These are phyloP conservation scores for Talaromyces sp. DNA, from an alignment of 2,329 filamentous ascomycete genomes.

Conservation along the genomic window DNA sequence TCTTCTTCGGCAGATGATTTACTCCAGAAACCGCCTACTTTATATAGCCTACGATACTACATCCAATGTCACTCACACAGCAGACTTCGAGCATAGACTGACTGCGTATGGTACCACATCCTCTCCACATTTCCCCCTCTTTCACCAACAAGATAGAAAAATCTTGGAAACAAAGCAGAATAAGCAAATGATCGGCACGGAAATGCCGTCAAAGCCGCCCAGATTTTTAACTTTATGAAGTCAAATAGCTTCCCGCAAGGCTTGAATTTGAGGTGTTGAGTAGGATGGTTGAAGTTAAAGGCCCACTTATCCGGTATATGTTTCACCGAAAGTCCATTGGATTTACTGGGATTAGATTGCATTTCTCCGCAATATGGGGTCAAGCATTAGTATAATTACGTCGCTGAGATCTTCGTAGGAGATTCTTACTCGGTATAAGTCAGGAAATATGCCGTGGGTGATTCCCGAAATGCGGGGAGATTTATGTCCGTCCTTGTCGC, in stretches of 20 bases:
- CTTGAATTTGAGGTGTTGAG: neutral
- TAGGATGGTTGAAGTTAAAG: neutral
- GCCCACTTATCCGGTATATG: neutral
- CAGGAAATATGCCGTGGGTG: neutral
- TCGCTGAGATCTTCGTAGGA: neutral
- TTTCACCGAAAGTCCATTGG: neutral
- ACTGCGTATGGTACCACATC: neutral
- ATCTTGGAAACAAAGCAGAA: neutral
- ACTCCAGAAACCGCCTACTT: neutral
- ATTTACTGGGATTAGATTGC: neutral
- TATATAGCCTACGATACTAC: neutral
- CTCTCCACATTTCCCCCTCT: conserved; percentile 2
- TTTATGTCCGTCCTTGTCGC: neutral
- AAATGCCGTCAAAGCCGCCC: neutral
- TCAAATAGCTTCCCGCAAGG: neutral
- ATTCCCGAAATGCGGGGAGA: neutral
- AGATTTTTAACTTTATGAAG: neutral
- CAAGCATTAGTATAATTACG: neutral
- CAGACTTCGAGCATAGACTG: neutral
- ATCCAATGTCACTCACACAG: neutral
- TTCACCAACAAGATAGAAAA: neutral
- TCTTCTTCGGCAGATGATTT: neutral
- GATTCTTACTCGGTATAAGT: neutral
- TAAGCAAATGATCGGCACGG: conserved; percentile 2
- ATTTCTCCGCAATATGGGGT: neutral